Evolutionary conservation across 192 early-diverging fungal genomes (phyloP), one percentile per base, ranked within the genome.

Genomic region (Haplosporangium gracile): DNA sequence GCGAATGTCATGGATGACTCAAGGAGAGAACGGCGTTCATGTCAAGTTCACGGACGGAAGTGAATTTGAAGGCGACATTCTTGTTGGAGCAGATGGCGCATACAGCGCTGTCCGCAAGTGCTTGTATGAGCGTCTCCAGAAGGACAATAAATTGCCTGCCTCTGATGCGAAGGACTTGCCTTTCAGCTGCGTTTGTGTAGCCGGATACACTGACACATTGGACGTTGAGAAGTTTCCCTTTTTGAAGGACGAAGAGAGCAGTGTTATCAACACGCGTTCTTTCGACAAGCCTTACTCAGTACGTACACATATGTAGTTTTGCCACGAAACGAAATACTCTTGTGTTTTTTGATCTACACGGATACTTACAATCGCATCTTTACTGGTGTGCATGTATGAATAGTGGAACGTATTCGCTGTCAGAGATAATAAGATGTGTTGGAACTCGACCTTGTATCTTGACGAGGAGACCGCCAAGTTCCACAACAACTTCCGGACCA

Each of bases 1-100:
- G 26, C 68, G 77, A 36, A 45, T 84, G 29, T 7, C 79, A 1
- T 55, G 63, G 1, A 16, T 76, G 13, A 57, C 70, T 10, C 76
- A 84, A 13, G 72, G 70, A 49, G 74, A 74, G 24, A 43, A 79
- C 5, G 82, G 82, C 1, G 72, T 83, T 13, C 20, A 39, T 57
- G 42, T 75, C 36, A 45, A 34, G 6, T 82, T 55, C 38, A 63
- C 81, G 0, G 75, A 82, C 32, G 47, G 47, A 7, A 29, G 43
- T 1, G 49, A 26, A 2, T 8, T 22, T 26, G 70, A 82, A 22
- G 81, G 81, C 8, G 70, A 77, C 15, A 72, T 82, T 20, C 57
- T 82, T 36, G 81, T 82, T 0, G 81, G 81, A 1, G 74, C 74
- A 36, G 81, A 82, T 43, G 81, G 81, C 2, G 68, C 74, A 5